Base-by-base conservation (phyloP, 2,329 filamentous ascomycete genomes). In the Talaromyces sp. region DNA sequence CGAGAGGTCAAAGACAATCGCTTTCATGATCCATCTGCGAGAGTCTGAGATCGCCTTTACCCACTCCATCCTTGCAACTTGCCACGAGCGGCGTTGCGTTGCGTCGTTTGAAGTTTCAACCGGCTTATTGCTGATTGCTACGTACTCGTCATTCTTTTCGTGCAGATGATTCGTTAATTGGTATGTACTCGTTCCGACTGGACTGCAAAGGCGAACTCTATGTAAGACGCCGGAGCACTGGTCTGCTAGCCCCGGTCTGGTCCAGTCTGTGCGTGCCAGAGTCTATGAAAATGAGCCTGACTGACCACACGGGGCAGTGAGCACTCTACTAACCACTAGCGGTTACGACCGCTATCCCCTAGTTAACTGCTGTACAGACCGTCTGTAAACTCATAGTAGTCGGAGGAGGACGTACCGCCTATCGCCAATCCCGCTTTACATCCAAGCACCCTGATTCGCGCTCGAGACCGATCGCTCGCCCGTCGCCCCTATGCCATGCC, bases 81-180 rank as follows among this genome's bases (percentile, higher is more conserved):
- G 52, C 52, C 52, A 56, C 52, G 52, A 56, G 50, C 50, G 50
- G 50, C 50, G 22, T 35, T 54, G 50, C 50, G 50, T 54, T 54
- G 50, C 27, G 50, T 54, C 19, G 48, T 27, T 27, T 50, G 13
- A 16, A 24, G 52, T 56, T 39, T 56, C 52, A 22, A 37, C 52
- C 50, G 31, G 31, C 50, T 19, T 19, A 35, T 19, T 37, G 22
- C 22, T 22, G 16, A 33, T 54, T 37, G 50, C 24, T 27, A 37
- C 33, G 10, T 7, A 27, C 13, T 27, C 47, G 43, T 47, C 47
- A 27, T n/a, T 3, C 35, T 37, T 13, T 37, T 35, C 3, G 24
- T 54, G 9, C 16, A 10, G 31, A 35, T 35, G 31, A 35, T 54
- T 54, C 48, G 24, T 31, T 31, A 33, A 16, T 52, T 52, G 27